A percentile compares a stretch with the other conserved stretches of the same genome.
phyloP scores from a whole-genome alignment of 805 yeast species.

The Kodamaea laetipori region DNA sequence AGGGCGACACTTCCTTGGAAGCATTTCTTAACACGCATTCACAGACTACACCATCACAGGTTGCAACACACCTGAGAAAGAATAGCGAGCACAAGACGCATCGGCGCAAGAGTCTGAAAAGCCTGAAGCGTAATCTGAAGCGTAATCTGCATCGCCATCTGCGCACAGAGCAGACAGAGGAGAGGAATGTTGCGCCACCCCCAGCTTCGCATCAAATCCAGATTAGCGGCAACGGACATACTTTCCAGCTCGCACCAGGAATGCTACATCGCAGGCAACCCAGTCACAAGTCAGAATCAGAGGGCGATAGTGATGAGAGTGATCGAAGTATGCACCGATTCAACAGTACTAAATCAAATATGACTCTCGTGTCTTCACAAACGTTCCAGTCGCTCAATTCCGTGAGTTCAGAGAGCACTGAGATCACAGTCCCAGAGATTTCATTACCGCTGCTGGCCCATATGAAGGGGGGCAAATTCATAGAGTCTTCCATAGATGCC shows the following conservation, averaged over 20 bases:
- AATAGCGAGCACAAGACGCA: too few relatives aligned
- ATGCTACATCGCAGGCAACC: constrained; percentile 4
- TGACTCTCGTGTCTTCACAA: constrained; percentile 12
- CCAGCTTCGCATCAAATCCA: neutral
- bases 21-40: neutral
- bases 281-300: constrained; percentile 1
- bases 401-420: constrained; percentile 11
- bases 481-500: neutral
- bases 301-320: constrained; percentile 7
- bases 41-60: neutral
- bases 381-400: constrained; percentile 11
- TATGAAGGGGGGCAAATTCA: neutral
- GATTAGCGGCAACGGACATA: constrained; percentile 1
- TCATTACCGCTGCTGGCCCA: neutral
- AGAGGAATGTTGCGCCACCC: too few relatives aligned
- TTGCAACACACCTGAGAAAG: neutral
- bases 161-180: neutral
- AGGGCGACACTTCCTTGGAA: constrained; percentile 3
- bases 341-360: constrained; percentile 17
- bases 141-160: constrained; percentile 2
- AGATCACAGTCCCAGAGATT: constrained; percentile 10
- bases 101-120: constrained; percentile 3
- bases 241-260: constrained; percentile 4
- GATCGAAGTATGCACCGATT: constrained; percentile 12
- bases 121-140: constrained; percentile 1